Percentiles rank a stretch among this genome's conserved stretches.
Evolutionary conservation across 208 protist species (phyloP).

Genomic region (Trypanosoma grayi): DNA sequence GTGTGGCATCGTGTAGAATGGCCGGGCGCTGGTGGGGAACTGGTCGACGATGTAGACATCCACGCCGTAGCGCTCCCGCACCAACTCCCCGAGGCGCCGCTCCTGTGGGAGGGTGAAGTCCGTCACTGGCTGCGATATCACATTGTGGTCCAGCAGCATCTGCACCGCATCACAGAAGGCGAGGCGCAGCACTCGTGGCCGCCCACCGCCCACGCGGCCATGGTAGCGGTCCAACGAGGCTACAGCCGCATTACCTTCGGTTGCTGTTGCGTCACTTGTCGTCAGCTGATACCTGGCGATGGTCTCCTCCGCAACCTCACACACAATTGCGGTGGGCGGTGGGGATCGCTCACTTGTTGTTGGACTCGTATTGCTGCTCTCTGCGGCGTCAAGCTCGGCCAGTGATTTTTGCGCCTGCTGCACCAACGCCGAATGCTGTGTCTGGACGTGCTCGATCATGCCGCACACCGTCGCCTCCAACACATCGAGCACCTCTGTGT

Average conservation of each 20-base stretch:
- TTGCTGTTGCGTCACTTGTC: neutral
- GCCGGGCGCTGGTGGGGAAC: constrained; percentile 93
- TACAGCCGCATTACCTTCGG: neutral
- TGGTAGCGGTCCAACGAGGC: constrained; percentile 41
- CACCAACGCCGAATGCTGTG: constrained; percentile 16
- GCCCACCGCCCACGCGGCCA: constrained; percentile 37
- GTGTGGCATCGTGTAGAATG: constrained; percentile 99
- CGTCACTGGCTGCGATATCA: constrained; percentile 35
- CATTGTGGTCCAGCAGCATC: constrained; percentile 35
- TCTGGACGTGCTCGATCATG: constrained; percentile 90
- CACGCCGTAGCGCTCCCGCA: constrained; percentile 96
- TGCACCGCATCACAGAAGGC: constrained; percentile 48
- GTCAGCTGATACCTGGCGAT: constrained; percentile 22
- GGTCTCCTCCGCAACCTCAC: constrained; percentile 29
- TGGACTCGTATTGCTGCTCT: no score
- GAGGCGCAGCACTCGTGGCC: constrained; percentile 45
- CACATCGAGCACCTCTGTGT: constrained; percentile 97
- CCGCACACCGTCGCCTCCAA: constrained; percentile 92
- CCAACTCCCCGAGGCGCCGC: constrained; percentile 90
- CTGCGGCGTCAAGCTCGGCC: constrained; percentile 6
- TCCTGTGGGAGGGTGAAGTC: constrained; percentile 92
- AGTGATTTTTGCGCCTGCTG: constrained; percentile 14
- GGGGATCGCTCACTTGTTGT: no score
- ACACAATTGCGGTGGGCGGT: constrained; percentile 29
- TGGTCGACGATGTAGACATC: constrained; percentile 99